phyloP scores from a whole-genome alignment of 2,329 filamentous ascomycete genomes.

The Drechslera avenae region DNA sequence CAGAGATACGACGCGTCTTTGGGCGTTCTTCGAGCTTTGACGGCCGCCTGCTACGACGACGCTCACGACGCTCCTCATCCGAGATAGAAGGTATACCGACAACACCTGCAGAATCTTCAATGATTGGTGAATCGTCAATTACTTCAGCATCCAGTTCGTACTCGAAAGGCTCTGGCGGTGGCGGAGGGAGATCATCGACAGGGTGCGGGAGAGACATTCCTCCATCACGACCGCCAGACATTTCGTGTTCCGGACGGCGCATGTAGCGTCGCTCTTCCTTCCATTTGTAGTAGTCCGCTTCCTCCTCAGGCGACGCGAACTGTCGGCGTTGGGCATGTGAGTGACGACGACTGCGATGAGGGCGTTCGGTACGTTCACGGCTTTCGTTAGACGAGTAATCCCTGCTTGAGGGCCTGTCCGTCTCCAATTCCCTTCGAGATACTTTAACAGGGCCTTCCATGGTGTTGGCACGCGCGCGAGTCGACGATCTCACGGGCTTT shows the following conservation, averaged over 20 bases:
- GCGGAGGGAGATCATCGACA: slow-evolving; percentile 25
- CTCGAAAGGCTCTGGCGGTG: slow-evolving; percentile 29
- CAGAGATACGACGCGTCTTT: slow-evolving; percentile 39
- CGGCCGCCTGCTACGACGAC: slow-evolving; percentile 30
- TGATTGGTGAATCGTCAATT: slow-evolving; percentile 19
- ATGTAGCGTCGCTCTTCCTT: slow-evolving; percentile 39
- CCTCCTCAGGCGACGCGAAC: slow-evolving; percentile 39
- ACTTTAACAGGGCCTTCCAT: slow-evolving; percentile 20
- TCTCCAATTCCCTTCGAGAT: slow-evolving; percentile 29
- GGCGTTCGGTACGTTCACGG: slow-evolving; percentile 37
- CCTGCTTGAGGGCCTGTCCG: slow-evolving; percentile 33
- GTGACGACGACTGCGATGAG: slow-evolving; percentile 38
- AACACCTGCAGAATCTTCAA: slow-evolving; percentile 36
- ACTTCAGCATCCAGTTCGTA: slow-evolving; percentile 19
- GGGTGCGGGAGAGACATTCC: slow-evolving; percentile 26
- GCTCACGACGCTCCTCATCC: slow-evolving; percentile 35
- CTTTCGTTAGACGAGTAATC: slow-evolving; percentile 42
- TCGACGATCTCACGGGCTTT: slow-evolving; percentile 30
- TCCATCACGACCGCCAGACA: slow-evolving; percentile 35
- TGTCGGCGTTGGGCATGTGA: slow-evolving; percentile 33
- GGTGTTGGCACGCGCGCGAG: slow-evolving; percentile 35
- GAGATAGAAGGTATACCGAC: slow-evolving; percentile 36
- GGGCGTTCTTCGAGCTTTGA: slow-evolving; percentile 37
- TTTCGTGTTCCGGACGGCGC: slow-evolving; percentile 33
- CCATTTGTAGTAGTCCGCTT: slow-evolving; percentile 38